phyloP scores from a whole-genome alignment of 1,284 basidiomycete genomes.

The Cryptococcus sp. region DNA sequence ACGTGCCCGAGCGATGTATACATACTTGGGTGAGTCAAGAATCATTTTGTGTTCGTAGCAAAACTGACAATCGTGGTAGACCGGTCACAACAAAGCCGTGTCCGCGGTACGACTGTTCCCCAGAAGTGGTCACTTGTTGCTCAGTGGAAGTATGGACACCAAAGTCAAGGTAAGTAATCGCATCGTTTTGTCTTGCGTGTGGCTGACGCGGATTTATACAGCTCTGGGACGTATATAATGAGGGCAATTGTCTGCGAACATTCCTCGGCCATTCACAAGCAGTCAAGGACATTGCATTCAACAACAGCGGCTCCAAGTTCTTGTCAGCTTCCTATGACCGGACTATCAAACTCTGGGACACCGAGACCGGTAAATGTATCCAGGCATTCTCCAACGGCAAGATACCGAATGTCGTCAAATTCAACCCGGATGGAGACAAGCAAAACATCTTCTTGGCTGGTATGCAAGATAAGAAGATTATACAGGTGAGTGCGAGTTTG shows the following conservation, averaged over 20 bases:
- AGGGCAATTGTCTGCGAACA: slow-evolving; percentile 93
- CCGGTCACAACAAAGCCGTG: slow-evolving; percentile 95
- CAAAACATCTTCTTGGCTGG: slow-evolving; percentile 96
- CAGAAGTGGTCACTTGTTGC: slow-evolving; percentile 84
- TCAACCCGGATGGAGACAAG: slow-evolving; percentile 95
- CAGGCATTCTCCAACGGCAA: slow-evolving; percentile 96
- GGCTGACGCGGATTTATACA: slow-evolving; percentile 44
- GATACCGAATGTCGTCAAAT: slow-evolving; percentile 90
- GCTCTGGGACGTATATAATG: slow-evolving; percentile 98
- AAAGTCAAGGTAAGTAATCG: slow-evolving; percentile 81
- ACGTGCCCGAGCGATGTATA: slow-evolving; percentile 90
- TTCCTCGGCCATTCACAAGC: slow-evolving; percentile 97
- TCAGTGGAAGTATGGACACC: slow-evolving; percentile 96
- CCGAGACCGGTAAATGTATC: slow-evolving; percentile 91
- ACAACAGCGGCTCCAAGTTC: slow-evolving; percentile 87
- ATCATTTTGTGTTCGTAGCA: background rate
- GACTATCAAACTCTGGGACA: slow-evolving; percentile 99
- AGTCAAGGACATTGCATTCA: slow-evolving; percentile 93
- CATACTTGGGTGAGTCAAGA: slow-evolving; percentile 73
- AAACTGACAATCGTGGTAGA: slow-evolving; percentile 53
- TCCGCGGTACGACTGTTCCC: slow-evolving; percentile 93
- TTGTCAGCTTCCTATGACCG: slow-evolving; percentile 93
- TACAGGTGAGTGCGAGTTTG: slow-evolving; percentile 66
- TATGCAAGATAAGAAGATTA: slow-evolving; percentile 99
- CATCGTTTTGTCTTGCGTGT: background rate